These are phyloP conservation scores for Galerina sulciceps DNA, from an alignment of 768 basidiomycete genomes.

Conservation along the genomic window DNA sequence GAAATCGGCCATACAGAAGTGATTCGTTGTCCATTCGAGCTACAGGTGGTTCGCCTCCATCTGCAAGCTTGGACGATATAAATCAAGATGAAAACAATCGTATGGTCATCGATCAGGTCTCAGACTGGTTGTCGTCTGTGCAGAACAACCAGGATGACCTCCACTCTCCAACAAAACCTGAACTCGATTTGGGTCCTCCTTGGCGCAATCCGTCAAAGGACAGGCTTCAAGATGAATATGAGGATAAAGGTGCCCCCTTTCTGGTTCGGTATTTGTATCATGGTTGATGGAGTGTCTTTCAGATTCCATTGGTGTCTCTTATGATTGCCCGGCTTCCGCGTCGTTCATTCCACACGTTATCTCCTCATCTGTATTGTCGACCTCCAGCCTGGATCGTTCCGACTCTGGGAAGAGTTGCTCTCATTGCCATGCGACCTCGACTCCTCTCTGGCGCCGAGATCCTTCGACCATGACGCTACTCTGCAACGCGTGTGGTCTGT, in stretches of 20 bases:
- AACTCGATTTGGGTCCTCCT: no score
- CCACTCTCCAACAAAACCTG: no score
- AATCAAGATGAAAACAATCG: not conserved
- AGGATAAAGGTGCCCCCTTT: no score
- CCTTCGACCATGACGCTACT: slow-evolving; percentile 47
- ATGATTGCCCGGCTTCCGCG: no score
- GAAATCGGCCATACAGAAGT: not conserved
- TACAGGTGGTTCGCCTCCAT: not conserved
- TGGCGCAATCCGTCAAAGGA: no score
- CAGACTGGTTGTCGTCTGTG: not conserved
- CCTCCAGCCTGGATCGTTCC: slow-evolving; percentile 34
- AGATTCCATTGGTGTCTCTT: no score
- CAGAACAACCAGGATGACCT: not conserved
- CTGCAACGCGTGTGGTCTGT: slow-evolving; percentile 53
- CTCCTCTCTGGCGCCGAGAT: slow-evolving; percentile 55
- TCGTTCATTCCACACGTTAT: no score
- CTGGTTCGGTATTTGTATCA: no score
- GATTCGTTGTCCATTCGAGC: not conserved
- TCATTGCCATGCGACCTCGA: slow-evolving; percentile 50
- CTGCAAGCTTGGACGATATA: not conserved
- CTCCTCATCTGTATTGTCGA: no score
- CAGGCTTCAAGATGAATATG: no score
- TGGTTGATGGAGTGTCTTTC: no score
- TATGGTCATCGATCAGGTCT: not conserved
- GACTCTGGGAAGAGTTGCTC: slow-evolving; percentile 44